These are phyloP conservation scores for Irpex sp. DNA, from an alignment of 1,284 basidiomycete species.

Conservation along the genomic window DNA sequence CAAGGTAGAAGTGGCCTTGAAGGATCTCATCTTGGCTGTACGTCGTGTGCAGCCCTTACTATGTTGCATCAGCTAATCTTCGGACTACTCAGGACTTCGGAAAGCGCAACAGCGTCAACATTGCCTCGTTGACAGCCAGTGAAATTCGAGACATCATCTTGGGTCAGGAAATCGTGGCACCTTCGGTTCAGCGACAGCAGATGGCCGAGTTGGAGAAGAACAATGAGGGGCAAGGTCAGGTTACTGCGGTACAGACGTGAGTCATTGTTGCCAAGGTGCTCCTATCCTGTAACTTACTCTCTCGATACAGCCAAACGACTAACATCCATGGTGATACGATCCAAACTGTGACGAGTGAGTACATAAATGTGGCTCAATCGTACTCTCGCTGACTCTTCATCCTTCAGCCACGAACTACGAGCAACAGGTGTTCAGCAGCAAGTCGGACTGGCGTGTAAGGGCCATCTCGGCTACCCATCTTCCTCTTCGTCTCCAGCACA, in stretches of 20 bases:
- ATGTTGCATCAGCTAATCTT: slow-evolving; percentile 7
- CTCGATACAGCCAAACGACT: slow-evolving; percentile 73
- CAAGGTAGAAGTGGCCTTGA: slow-evolving; percentile 97
- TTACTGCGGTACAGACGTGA: slow-evolving; percentile 93
- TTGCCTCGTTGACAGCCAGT: slow-evolving; percentile 92
- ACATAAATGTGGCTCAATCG: not conserved
- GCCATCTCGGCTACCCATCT: slow-evolving; percentile 96
- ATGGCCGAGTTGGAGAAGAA: slow-evolving; percentile 99
- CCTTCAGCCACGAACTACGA: slow-evolving; percentile 89
- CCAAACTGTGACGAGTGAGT: slow-evolving; percentile 88
- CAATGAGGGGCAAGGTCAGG: slow-evolving; percentile 90
- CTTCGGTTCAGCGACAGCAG: slow-evolving; percentile 93
- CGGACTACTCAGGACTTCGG: slow-evolving; percentile 77
- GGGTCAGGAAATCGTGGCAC: slow-evolving; percentile 95
- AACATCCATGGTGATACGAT: slow-evolving; percentile 98
- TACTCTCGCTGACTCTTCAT: slow-evolving; percentile 11
- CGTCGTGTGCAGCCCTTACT: slow-evolving; percentile 19
- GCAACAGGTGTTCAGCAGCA: slow-evolving; percentile 95
- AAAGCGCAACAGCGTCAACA: slow-evolving; percentile 98
- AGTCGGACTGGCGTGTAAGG: slow-evolving; percentile 98
- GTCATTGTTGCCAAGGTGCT: slow-evolving; percentile 18
- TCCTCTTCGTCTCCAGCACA: slow-evolving; percentile 93
- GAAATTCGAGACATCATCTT: slow-evolving; percentile 97
- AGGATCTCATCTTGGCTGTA: slow-evolving; percentile 86
- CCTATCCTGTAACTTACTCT: slow-evolving; percentile 10